phyloP scores from a whole-genome alignment of 1,284 basidiomycete genomes.

The Trichosporon sp. region DNA sequence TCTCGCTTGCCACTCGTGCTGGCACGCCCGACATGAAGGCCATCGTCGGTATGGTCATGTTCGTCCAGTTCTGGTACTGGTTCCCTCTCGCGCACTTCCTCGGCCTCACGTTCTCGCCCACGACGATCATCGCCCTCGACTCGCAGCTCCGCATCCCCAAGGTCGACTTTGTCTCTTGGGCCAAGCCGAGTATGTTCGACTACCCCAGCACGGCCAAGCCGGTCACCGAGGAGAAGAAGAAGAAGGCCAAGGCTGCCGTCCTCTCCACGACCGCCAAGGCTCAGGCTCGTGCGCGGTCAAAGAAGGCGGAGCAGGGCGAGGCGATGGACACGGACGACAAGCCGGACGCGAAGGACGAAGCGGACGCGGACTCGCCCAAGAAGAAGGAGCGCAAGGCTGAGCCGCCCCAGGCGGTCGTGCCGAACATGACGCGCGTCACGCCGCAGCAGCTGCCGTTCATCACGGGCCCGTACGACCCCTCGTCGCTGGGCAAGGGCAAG shows the following conservation, averaged over 20 bases:
- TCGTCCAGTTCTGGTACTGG: conserved; percentile 99
- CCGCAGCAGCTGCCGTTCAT: conserved; percentile 83
- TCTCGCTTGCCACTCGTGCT: conserved; percentile 82
- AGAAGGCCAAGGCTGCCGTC: conserved; percentile 86
- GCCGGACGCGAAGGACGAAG: conserved; percentile 25
- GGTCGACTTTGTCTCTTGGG: conserved; percentile 84
- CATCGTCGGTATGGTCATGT: conserved; percentile 90
- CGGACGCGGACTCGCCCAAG: conserved; percentile 52
- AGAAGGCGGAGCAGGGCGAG: conserved; percentile 64
- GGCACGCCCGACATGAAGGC: conserved; percentile 83
- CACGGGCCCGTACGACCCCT: conserved; percentile 41
- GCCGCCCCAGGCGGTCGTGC: conserved; percentile 66
- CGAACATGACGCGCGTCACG: conserved; percentile 90
- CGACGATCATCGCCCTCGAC: conserved; percentile 85
- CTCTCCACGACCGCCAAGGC: conserved; percentile 92
- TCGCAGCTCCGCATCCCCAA: conserved; percentile 81
- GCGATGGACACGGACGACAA: conserved; percentile 68
- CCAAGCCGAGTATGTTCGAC: conserved; percentile 79
- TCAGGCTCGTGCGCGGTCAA: conserved; percentile 80
- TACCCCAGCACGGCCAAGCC: conserved; percentile 80
- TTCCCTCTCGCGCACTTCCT: conserved; percentile 94
- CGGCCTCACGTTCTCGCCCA: conserved; percentile 85
- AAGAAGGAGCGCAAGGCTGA: conserved; percentile 53
- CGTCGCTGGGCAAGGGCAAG: conserved; percentile 4
- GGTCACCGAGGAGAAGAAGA: conserved; percentile 81